Evolutionary conservation across 257 asterid species (phyloP), one percentile per base, ranked within the genome.

Genomic region (Scutellaria galericulata): DNA sequence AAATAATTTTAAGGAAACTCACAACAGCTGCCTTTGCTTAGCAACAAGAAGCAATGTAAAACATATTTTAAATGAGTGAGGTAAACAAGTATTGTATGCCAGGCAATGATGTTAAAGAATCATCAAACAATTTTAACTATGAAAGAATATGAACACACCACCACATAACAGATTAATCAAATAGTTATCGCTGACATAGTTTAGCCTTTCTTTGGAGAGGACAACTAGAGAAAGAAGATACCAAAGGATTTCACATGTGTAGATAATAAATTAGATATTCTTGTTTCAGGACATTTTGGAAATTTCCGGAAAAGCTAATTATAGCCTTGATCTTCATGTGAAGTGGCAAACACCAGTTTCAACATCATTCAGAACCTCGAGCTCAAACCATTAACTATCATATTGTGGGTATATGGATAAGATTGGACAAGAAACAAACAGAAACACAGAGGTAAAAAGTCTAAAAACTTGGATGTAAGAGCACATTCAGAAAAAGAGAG

Each of bases 81-180:
- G 18, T 39, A 48, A 20, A 44, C 41, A 56, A 11, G n/a, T 37
- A 37, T 40, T 37, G 63, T 40, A 51, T n/a, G 10, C 14, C 63
- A 20, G 41, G n/a, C 41, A 50, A 10, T 11, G 39, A 72, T 9
- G 60, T 35, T 9, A 6, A 15, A 7, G 52, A 18, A 42, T 27
- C 52, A 68, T 53, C 72, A 70, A 61, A 51, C 68, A 62, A 22
- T 54, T 55, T 69, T 22, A 42, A 39, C 55, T 41, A 22, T 20
- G 56, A 13, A 44, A 22, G 52, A 44, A 20, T 44, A 9, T 64
- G 4, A 15, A 6, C 51, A 52, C 51, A 20, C 1, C 55, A 57
- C 7, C 7, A 70, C 75, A 70, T 27, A 20, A 57, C 37, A 31
- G 37, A 31, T 31, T 2, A 31, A 24, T 3, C 40, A 10, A n/a